Conservation (phyloP, 1,284 basidiomycete genomes). For the Ustilago hordei region DNA sequence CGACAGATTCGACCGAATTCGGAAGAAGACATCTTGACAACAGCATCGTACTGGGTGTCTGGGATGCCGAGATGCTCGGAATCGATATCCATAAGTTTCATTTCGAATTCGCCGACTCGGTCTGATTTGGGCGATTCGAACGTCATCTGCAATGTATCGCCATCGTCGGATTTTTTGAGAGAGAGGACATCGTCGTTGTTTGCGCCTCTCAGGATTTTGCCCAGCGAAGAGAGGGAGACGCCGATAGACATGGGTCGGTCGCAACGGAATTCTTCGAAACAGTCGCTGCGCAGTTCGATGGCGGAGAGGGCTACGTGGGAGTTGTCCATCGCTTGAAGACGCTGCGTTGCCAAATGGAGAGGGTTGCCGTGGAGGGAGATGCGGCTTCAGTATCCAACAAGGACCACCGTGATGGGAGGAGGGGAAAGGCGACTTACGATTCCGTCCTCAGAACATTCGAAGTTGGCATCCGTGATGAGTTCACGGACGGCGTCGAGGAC, state of each 20-base stretch:
- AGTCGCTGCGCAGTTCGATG: slow-evolving; percentile 75
- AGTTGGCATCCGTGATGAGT: slow-evolving; percentile 96
- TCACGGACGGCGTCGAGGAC: slow-evolving; percentile 84
- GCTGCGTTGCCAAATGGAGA: slow-evolving; percentile 25
- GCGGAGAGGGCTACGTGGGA: slow-evolving; percentile 97
- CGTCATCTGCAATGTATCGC: slow-evolving; percentile 86
- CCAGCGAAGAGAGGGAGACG: slow-evolving; percentile 79
- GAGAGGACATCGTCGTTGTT: slow-evolving; percentile 95
- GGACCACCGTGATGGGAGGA: neutral
- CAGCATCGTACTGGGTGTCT: slow-evolving; percentile 97
- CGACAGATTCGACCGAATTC: slow-evolving; percentile 94
- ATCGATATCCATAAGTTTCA: slow-evolving; percentile 99
- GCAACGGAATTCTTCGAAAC: slow-evolving; percentile 79
- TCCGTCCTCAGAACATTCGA: slow-evolving; percentile 94
- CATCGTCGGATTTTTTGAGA: slow-evolving; percentile 90
- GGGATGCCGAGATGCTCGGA: slow-evolving; percentile 92
- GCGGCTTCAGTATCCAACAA: neutral
- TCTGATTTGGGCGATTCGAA: slow-evolving; percentile 93
- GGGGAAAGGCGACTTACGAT: slow-evolving; percentile 75
- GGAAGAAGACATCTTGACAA: slow-evolving; percentile 84
- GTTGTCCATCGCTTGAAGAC: slow-evolving; percentile 96
- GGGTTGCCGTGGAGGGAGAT: neutral
- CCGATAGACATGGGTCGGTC: slow-evolving; percentile 88
- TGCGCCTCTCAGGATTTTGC: slow-evolving; percentile 96
- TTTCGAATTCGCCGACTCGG: slow-evolving; percentile 96